These are phyloP conservation scores for Achlya hypogyna DNA, from an alignment of 352 stramenopile genomes.

Conservation along the genomic window DNA sequence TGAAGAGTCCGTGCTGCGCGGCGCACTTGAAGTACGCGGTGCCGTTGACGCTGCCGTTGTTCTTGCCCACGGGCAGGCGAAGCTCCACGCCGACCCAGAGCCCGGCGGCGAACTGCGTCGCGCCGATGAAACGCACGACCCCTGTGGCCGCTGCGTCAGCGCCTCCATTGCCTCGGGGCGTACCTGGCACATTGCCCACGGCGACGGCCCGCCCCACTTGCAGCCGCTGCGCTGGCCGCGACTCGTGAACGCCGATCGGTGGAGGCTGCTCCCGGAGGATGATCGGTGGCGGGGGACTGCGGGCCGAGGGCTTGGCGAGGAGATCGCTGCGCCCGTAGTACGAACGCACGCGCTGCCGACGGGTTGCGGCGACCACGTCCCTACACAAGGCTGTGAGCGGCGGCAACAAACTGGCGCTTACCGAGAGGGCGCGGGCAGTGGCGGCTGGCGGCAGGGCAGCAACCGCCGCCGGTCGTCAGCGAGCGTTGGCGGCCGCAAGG, in stretches of 20 bases:
- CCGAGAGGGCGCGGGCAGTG: no score
- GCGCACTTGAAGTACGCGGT: constrained; percentile 53
- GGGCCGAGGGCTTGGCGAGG: neutral
- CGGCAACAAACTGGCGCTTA: no score
- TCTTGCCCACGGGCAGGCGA: constrained; percentile 45
- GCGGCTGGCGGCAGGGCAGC: neutral
- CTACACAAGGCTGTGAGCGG: no score
- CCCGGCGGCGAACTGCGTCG: constrained; percentile 45
- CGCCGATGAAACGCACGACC: constrained; percentile 58
- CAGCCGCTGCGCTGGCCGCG: no score
- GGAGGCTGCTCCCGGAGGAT: neutral
- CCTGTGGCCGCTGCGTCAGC: constrained; percentile 18
- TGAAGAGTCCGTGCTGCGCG: constrained; percentile 52
- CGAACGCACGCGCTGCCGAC: neutral
- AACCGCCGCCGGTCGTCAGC: neutral
- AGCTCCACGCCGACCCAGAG: constrained; percentile 74
- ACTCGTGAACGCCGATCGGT: no score
- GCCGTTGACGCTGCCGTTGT: constrained; percentile 50
- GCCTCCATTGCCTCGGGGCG: neutral
- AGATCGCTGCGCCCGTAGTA: neutral
- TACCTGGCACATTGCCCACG: neutral
- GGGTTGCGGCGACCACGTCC: neutral
- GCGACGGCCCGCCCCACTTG: neutral
- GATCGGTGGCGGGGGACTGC: neutral
- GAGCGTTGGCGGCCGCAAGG: neutral